Base-by-base conservation (phyloP, 1,139 yeast species). In the Scheffersomyces parashehatae region DNA sequence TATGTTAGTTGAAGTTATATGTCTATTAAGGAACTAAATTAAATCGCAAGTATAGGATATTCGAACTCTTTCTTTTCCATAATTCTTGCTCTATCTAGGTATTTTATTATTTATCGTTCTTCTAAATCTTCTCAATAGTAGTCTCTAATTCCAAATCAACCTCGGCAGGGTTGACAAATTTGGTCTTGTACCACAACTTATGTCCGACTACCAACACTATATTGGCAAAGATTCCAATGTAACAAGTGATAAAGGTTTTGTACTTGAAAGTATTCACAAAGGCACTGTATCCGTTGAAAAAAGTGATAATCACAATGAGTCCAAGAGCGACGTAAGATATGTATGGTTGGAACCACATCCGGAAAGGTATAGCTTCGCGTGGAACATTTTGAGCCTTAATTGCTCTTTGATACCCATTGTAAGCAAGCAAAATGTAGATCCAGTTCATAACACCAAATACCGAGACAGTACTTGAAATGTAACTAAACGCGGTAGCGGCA, bases 241-340 rank as follows among this genome's bases (percentile, higher is more conserved):
- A 50, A 20, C 46, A 39, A 7, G 54, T 49, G 12, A 51, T 48
- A 35, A 50, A 49, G 7, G 31, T 30, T 37, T 49, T 48, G 36
- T 50, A 50, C n/a, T 49, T 35, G 35, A 50, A 50, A 13, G 38
- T 48, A 42, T 68, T 66, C 37, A 58, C 50, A 42, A 59, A 60
- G 5, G 58, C 59, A 36, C 49, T 57, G 42, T 54, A 59, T 11
- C 63, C 62, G 36, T 59, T 59, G 43, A 58, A 57, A 28, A 59
- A 38, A 3, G 56, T 52, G 28, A 60, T 50, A 12, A 60, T 36
- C 8, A 46, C 38, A 30, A 54, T 45, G 38, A 59, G 55, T 11
- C 50, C 40, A 3, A 53, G 44, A 13, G 58, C 56, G 28, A 55
- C 41, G 40, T 58, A 60, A 4, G 60, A 55, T 11, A 52, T 49